Percentiles rank a stretch among this genome's conserved stretches.
Conservation (phyloP, 352 stramenopile genomes). For the Phytopythium chamaehyphon region DNA sequence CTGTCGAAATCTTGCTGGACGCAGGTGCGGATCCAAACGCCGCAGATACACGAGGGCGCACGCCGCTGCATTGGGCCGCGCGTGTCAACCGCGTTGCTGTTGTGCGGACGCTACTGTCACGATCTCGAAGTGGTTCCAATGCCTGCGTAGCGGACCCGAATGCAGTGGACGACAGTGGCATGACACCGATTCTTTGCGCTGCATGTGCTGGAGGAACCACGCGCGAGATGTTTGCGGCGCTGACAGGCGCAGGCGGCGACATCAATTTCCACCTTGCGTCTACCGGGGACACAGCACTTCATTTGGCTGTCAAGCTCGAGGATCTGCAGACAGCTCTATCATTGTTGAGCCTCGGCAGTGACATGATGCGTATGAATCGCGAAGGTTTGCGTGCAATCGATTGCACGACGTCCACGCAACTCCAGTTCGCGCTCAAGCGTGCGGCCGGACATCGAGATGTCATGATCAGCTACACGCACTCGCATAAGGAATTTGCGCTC, state of each 20-base stretch:
- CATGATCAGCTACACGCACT: slow-evolving; percentile 76
- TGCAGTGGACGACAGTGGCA: slow-evolving; percentile 67
- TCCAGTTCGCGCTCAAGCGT: slow-evolving; percentile 73
- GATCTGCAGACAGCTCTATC: slow-evolving; percentile 68
- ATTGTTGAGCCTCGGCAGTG: slow-evolving; percentile 62
- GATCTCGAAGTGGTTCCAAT: neutral
- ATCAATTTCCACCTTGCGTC: slow-evolving; percentile 71
- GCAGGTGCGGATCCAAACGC: slow-evolving; percentile 62
- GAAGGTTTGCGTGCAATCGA: slow-evolving; percentile 52
- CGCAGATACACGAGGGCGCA: slow-evolving; percentile 61
- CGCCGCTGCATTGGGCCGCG: slow-evolving; percentile 72
- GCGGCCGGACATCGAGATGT: slow-evolving; percentile 61
- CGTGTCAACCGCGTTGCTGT: slow-evolving; percentile 69
- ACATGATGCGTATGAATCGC: slow-evolving; percentile 76
- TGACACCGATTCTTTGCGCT: slow-evolving; percentile 75
- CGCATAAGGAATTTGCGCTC: slow-evolving; percentile 57
- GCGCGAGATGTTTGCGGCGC: slow-evolving; percentile 65
- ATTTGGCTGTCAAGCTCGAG: slow-evolving; percentile 79
- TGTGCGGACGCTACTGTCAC: slow-evolving; percentile 44
- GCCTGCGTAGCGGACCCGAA: slow-evolving; percentile 54
- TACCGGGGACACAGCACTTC: slow-evolving; percentile 68
- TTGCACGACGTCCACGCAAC: slow-evolving; percentile 52
- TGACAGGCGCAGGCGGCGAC: slow-evolving; percentile 56
- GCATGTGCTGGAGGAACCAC: slow-evolving; percentile 63
- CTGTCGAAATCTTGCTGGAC: slow-evolving; percentile 53